Conservation (phyloP, 176 grass and related monocot genomes). For the Zoysia japonica region DNA sequence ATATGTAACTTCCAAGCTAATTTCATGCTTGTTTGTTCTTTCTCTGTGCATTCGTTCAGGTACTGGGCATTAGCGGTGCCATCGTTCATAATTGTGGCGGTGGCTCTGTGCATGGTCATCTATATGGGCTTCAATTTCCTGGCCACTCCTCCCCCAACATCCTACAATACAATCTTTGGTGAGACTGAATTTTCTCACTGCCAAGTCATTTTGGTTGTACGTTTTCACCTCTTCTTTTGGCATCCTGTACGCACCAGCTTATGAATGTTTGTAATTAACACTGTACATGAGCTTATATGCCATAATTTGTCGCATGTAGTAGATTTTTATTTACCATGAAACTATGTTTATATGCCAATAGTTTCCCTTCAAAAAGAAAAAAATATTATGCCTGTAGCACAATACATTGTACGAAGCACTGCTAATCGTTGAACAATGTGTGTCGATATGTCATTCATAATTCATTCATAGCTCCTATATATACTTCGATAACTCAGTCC, state of each 20-base stretch:
- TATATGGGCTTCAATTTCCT: constrained; percentile 72
- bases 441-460: neutral
- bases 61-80: constrained; percentile 68
- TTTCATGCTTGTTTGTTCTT: neutral
- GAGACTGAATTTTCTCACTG: neutral
- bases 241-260: neutral
- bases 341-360: neutral
- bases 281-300: neutral
- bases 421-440: neutral
- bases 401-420: neutral
- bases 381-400: neutral
- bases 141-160: constrained; percentile 53
- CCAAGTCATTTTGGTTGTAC: neutral
- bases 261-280: neutral
- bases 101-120: constrained; percentile 41
- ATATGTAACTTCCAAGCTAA: neutral
- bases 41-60: constrained; percentile 19
- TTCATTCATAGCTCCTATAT: neutral
- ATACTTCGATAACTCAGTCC: neutral
- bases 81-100: constrained; percentile 52
- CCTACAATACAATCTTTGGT: constrained; percentile 65
- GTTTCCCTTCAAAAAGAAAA: too few species aligned
- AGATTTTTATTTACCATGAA: neutral
- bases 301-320: neutral
- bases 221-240: neutral